Percentiles rank a stretch among this genome's conserved stretches.
Conservation (phyloP, 768 basidiomycete genomes). For the Pulveroboletus sp. region DNA sequence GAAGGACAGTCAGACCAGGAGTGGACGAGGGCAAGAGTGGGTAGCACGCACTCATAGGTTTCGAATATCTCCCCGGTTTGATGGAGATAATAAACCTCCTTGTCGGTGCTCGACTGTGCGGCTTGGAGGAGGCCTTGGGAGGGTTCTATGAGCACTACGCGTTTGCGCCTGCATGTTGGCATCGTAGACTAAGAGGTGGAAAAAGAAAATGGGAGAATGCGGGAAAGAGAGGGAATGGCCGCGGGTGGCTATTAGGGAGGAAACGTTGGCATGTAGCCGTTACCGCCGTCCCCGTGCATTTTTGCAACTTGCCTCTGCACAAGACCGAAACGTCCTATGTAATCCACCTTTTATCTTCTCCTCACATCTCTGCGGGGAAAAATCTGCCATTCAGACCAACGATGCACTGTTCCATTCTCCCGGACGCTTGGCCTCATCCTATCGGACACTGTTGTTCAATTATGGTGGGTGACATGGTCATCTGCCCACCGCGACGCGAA, state of each 20-base stretch:
- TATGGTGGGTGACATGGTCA: background rate
- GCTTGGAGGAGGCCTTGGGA: conserved; percentile 65
- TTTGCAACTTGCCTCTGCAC: conserved; percentile 26
- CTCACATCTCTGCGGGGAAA: conserved; percentile 2
- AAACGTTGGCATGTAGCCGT: conserved; percentile 43
- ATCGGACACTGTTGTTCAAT: background rate
- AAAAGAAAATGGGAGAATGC: conserved; percentile 47
- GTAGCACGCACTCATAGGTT: conserved; percentile 77
- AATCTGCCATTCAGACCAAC: conserved; percentile 2
- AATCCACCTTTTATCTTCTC: conserved; percentile 6
- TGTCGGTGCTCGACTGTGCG: conserved; percentile 58
- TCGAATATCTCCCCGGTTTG: conserved; percentile 98
- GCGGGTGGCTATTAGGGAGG: conserved; percentile 55
- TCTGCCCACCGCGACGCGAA: conserved; percentile 11
- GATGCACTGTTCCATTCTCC: background rate
- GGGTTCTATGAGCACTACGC: conserved; percentile 84
- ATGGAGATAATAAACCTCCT: conserved; percentile 85
- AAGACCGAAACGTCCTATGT: conserved; percentile 20
- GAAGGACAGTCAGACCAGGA: conserved; percentile 17
- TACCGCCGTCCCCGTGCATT: conserved; percentile 32
- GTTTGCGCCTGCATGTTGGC: conserved; percentile 88
- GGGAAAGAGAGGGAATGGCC: conserved; percentile 55
- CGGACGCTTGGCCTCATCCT: background rate
- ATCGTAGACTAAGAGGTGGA: conserved; percentile 48
- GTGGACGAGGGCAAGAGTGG: conserved; percentile 22